Evolutionary conservation across 768 basidiomycete genomes (phyloP), one percentile per base, ranked within the genome.

Genomic region (Kwoniella sp.): DNA sequence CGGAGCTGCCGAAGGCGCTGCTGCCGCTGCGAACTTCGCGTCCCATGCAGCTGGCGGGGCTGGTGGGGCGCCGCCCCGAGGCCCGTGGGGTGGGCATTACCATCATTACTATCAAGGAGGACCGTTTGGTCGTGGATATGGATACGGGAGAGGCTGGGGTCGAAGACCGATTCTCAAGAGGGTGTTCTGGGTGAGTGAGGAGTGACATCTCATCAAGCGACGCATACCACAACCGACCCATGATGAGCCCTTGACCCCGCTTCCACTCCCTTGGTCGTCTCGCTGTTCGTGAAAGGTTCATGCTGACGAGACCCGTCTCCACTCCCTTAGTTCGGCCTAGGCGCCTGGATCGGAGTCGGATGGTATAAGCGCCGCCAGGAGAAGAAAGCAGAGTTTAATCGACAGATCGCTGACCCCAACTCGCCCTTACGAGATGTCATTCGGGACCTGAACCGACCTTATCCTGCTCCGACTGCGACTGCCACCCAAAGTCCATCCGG

Each of bases 251-350:
- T 13, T 37, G 5, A 37, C 13, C 34, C 5, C 34, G 34, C 34
- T 37, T 13, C 13, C 34, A 37, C 34, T 37, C 7, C 34, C 34
- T 13, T 5, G 34, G 5, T 13, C 34, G 13, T 5, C 34, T 7
- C 34, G 13, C 34, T 5, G 13, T 37, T 7, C 34, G 20, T 23
- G 47, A 20, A 20, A 8, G 7, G 23, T 4, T 11, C 50, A 25
- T 23, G 50, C 23, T 51, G 50, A 51, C 26, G 26, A 4, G 2
- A 23, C 23, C 20, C 8, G 7, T 23, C 20, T 48, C 23, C 8
- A 11, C n/a, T 13, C 23, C 9, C 26, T n/a, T 58, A 73, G 72
- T 66, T 73, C 47, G 63, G 63, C 20, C 38, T 73, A 20, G 72
- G 72, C 8, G 50, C 50, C 68, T 51, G 62, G 22, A 58, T 63